phyloP scores from a whole-genome alignment of 805 yeast genomes.

The Ogataea degrootiae region DNA sequence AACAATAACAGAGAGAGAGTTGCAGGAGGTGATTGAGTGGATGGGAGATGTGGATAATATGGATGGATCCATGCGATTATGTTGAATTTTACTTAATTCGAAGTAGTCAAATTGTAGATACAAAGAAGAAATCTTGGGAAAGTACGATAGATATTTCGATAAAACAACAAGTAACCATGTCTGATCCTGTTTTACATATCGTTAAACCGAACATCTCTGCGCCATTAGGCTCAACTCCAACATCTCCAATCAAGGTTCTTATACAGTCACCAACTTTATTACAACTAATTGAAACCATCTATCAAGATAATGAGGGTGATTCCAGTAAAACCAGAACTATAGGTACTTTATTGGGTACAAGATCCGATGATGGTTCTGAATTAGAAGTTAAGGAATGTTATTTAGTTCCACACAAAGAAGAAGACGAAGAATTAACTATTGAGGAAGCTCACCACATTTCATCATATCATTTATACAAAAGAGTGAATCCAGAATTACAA shows the following conservation, averaged over 20 bases:
- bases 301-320: slow-evolving; percentile 42
- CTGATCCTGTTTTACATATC: slow-evolving; percentile 30
- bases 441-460: slow-evolving; percentile 72
- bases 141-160: not conserved
- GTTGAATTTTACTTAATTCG: too few species aligned
- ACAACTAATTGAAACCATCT: slow-evolving; percentile 68
- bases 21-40: not conserved
- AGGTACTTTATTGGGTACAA: slow-evolving; percentile 75
- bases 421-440: slow-evolving; percentile 69
- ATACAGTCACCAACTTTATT: slow-evolving; percentile 69
- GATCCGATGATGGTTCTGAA: slow-evolving; percentile 79
- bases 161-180: slow-evolving; percentile 6
- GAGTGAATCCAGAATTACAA: slow-evolving; percentile 71
- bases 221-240: slow-evolving; percentile 29
- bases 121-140: not conserved
- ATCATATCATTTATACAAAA: slow-evolving; percentile 66
- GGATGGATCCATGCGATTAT: too few species aligned
- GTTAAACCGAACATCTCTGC: slow-evolving; percentile 44
- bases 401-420: slow-evolving; percentile 75
- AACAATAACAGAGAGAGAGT: not conserved
- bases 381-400: slow-evolving; percentile 72
- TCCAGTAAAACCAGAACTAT: slow-evolving; percentile 55
- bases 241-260: slow-evolving; percentile 45
- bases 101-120: not conserved
- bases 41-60: too few species aligned